phyloP scores from a whole-genome alignment of 2,329 filamentous ascomycete genomes.

The Nemania sp. region DNA sequence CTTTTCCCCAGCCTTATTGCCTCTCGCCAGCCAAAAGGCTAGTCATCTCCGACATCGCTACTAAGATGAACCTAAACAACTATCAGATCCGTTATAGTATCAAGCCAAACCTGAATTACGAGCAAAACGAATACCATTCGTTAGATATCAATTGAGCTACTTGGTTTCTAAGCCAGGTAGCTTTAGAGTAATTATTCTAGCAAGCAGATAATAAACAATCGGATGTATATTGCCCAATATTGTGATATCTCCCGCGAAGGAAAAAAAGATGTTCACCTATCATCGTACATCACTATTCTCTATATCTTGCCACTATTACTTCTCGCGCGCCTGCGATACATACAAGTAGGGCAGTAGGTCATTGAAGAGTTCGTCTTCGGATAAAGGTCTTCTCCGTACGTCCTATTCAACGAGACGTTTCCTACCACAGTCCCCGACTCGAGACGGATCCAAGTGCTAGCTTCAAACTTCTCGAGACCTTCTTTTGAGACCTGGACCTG shows the following conservation, averaged over 20 bases:
- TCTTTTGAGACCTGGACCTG: constrained; percentile 64
- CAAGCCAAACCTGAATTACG: too few species aligned
- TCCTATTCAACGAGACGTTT: constrained; percentile 67
- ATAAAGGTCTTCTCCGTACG: constrained; percentile 69
- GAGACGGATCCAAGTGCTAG: constrained; percentile 72
- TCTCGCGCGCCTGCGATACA: constrained; percentile 32
- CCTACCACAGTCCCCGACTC: constrained; percentile 67
- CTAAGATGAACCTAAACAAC: too few species aligned
- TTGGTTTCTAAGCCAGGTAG: too few species aligned
- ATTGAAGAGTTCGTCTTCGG: constrained; percentile 56
- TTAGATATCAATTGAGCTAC: too few species aligned
- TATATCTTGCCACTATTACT: neutral
- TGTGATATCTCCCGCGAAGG: neutral
- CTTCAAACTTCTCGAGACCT: constrained; percentile 53
- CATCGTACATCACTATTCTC: neutral
- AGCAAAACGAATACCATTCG: too few species aligned
- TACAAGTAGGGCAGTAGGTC: constrained; percentile 48
- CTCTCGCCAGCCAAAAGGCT: too few species aligned
- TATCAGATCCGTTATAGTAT: too few species aligned
- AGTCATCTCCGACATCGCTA: too few species aligned
- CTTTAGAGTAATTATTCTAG: too few species aligned
- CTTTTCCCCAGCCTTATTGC: too few species aligned
- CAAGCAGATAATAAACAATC: too few species aligned
- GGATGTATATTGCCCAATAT: neutral
- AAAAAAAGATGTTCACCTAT: neutral